Evolutionary conservation across 192 early-diverging fungal genomes (phyloP), one percentile per base, ranked within the genome.

Genomic region (Blastocladiella britannica): DNA sequence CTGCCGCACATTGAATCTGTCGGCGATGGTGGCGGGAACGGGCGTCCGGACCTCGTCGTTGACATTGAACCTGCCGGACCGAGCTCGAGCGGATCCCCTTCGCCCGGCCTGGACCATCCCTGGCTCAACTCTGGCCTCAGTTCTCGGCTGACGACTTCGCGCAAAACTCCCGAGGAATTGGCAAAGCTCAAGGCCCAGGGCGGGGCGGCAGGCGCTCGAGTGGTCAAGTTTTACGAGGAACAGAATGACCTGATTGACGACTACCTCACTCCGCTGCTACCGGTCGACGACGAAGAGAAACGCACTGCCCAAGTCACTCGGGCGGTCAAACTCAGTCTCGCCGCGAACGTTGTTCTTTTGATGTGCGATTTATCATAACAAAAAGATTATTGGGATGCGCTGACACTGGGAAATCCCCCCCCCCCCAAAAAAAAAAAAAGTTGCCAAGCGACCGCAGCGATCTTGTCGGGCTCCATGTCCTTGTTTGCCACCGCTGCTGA

Each of bases 241-340:
- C 90, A 93, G 60, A 90, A 93, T 61, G 78, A 83, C 51, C 70
- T 83, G 29, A 91, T 91, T 63, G 72, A 85, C 53, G 71, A 75
- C 51, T 79, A 87, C 31, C 65, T 91, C 29, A 69, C 71, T 9
- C 37, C 37, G 3, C 15, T 47, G 1, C 4, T 47, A 0, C 15
- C 37, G 15, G 37, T 20, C 15, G 37, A 47, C 37, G 37, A 9
- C 37, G n/a, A 47, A 20, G 15, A 47, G 37, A 20, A 47, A 20
- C 37, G 37, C 37, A 47, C n/a, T n/a, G n/a, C n/a, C n/a, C n/a
- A 47, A 20, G 7, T 47, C n/a, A 47, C 37, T 2, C 37, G 12
- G 3, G 37, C 37, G 15, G 37, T 47, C 15, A 9, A 20, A 0
- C 37, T 47, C 15, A 47, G 37, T 47, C n/a, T 47, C 15, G 37